phyloP scores from a whole-genome alignment of 2,329 filamentous ascomycete genomes.

The Penicillium verrucosum region DNA sequence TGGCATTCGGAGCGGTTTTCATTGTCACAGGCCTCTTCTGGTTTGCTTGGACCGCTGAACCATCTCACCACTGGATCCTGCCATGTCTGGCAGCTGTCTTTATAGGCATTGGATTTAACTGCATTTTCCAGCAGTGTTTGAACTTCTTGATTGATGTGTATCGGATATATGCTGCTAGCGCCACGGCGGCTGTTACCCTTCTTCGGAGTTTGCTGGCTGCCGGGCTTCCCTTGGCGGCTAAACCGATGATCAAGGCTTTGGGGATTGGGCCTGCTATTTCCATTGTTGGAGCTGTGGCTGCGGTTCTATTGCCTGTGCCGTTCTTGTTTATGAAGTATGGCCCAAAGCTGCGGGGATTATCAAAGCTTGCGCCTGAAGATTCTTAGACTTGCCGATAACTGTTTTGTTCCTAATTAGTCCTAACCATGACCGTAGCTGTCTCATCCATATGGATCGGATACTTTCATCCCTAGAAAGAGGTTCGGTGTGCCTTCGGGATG shows the following conservation, averaged over 20 bases:
- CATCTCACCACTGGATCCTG: conserved; percentile 15
- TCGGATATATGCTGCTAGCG: conserved; percentile 42
- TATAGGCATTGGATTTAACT: conserved; percentile 48
- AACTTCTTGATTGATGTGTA: conserved; percentile 47
- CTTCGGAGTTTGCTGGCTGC: conserved; percentile 43
- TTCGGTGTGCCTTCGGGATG: background rate
- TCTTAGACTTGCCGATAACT: background rate
- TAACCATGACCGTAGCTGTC: background rate
- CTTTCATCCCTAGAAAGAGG: background rate
- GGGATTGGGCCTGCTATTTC: conserved; percentile 44
- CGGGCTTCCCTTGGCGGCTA: conserved; percentile 36
- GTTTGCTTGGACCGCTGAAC: conserved; percentile 43
- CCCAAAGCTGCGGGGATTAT: conserved; percentile 40
- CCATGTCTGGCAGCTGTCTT: conserved; percentile 27
- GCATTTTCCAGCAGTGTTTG: conserved; percentile 48
- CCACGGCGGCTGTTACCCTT: conserved; percentile 45
- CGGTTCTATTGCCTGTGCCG: conserved; percentile 43
- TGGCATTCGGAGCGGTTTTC: conserved; percentile 45
- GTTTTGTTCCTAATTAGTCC: background rate
- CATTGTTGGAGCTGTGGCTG: conserved; percentile 43
- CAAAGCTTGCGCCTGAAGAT: conserved; percentile 37
- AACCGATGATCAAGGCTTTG: conserved; percentile 42
- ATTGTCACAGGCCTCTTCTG: conserved; percentile 46
- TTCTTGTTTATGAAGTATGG: conserved; percentile 47
- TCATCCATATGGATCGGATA: background rate